Conservation (phyloP, 2,329 filamentous ascomycete species). For the Periconia sp. region DNA sequence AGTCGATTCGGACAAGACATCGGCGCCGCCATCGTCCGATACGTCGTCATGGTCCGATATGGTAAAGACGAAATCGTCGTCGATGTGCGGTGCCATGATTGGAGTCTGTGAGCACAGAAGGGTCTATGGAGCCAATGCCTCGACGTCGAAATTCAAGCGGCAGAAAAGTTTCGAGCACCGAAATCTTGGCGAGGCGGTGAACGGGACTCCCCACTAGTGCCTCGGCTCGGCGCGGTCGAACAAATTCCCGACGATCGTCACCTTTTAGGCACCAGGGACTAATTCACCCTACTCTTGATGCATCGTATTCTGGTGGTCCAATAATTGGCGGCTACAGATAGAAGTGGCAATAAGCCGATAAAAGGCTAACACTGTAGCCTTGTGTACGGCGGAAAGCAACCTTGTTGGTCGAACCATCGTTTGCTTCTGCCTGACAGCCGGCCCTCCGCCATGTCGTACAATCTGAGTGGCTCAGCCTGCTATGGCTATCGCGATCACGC, state of each 20-base stretch:
- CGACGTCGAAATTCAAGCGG: constrained; percentile 12
- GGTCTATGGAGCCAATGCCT: constrained; percentile 4
- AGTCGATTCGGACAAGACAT: constrained; percentile 26
- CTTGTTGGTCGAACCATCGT: background rate
- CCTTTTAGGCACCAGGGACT: constrained; percentile 2
- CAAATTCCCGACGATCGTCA: background rate
- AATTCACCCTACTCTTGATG: background rate
- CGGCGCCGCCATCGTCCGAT: constrained; percentile 43
- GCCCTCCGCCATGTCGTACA: background rate
- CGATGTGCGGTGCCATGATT: constrained; percentile 38
- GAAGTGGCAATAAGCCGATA: no score
- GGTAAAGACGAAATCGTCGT: constrained; percentile 49
- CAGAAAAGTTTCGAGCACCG: constrained; percentile 13
- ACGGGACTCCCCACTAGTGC: background rate
- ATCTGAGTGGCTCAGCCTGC: constrained; percentile 8
- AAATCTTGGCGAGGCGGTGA: constrained; percentile 15
- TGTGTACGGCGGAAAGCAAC: background rate
- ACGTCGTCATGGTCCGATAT: constrained; percentile 48
- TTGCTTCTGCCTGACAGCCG: constrained; percentile 8
- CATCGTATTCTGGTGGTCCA: background rate
- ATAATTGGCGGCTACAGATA: no score
- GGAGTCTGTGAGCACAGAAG: background rate
- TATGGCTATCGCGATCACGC: background rate
- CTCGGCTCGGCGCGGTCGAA: background rate
- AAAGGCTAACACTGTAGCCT: constrained; percentile 1